phyloP scores from a whole-genome alignment of 495 filamentous ascomycete species.

The Parathielavia appendiculata region DNA sequence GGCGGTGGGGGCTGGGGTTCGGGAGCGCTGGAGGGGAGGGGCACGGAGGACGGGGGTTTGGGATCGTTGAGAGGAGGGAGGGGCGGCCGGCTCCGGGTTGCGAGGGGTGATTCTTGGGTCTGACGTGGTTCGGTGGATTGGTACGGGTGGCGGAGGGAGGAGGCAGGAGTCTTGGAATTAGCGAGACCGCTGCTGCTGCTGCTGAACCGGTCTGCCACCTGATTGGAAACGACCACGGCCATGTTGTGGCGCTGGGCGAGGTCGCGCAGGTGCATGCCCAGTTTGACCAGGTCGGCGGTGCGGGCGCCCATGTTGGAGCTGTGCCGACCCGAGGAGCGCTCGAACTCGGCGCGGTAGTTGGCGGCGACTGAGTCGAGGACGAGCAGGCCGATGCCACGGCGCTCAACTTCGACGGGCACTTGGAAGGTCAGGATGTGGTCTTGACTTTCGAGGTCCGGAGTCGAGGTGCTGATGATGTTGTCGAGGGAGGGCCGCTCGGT shows the following conservation, averaged over 20 bases:
- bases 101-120: conserved; percentile 38
- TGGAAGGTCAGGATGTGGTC: conserved; percentile 93
- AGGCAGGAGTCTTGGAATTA: conserved; percentile 15
- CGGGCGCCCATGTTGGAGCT: conserved; percentile 54
- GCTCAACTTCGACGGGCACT: conserved; percentile 73
- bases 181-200: conserved; percentile 5
- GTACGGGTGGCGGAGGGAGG: conserved; percentile 17
- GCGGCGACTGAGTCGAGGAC: conserved; percentile 88
- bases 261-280: conserved; percentile 71
- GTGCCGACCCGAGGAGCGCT: conserved; percentile 36
- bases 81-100: conserved; percentile 26
- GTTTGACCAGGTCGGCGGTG: conserved; percentile 61
- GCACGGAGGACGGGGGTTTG: not conserved
- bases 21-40: not conserved
- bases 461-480: conserved; percentile 69
- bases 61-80: not conserved
- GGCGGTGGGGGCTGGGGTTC: not conserved
- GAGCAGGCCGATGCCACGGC: conserved; percentile 70
- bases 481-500: conserved; percentile 58
- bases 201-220: conserved; percentile 87
- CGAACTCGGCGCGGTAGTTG: conserved; percentile 89
- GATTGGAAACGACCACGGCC: conserved; percentile 88
- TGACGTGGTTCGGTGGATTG: conserved; percentile 1
- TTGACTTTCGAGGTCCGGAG: conserved; percentile 89
- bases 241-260: conserved; percentile 66